These are phyloP conservation scores for Candida qinlingensis DNA, from an alignment of 805 yeast species.

Conservation along the genomic window DNA sequence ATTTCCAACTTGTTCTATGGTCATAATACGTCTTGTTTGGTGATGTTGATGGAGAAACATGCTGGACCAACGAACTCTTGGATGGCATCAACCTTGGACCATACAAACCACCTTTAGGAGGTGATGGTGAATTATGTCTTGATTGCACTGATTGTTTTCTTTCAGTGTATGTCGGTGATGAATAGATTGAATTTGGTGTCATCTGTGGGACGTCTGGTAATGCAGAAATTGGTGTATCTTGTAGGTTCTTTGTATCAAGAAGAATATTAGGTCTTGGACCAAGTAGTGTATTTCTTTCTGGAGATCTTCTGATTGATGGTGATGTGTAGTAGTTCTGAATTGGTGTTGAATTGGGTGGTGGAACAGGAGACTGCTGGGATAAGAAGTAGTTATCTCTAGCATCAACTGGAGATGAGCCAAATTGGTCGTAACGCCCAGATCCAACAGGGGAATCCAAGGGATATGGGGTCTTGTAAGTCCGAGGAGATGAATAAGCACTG, in stretches of 20 bases:
- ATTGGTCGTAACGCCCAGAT: constrained; percentile 7
- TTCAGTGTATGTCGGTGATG: background rate
- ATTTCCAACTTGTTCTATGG: constrained; percentile 25
- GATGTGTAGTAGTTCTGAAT: constrained; percentile 1
- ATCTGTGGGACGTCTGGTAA: constrained; percentile 21
- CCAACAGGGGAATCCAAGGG: constrained; percentile 1
- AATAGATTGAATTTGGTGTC: constrained; percentile 9
- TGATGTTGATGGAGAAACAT: constrained; percentile 19
- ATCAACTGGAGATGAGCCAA: constrained; percentile 7
- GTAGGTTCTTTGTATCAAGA: constrained; percentile 12
- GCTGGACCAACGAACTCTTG: constrained; percentile 1
- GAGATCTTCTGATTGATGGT: constrained; percentile 4
- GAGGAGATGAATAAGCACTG: background rate
- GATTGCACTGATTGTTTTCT: background rate
- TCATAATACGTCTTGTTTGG: constrained; percentile 24
- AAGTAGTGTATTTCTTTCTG: constrained; percentile 6
- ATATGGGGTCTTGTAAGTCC: constrained; percentile 1
- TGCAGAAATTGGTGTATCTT: constrained; percentile 11
- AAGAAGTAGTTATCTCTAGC: constrained; percentile 2
- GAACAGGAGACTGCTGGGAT: background rate
- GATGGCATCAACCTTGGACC: constrained; percentile 22
- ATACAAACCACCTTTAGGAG: constrained; percentile 12
- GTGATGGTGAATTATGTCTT: constrained; percentile 15
- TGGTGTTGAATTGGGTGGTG: background rate
- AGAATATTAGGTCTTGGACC: background rate